Base-by-base conservation (phyloP, 177 flowering plant genomes). In the Telopea speciosissima region DNA sequence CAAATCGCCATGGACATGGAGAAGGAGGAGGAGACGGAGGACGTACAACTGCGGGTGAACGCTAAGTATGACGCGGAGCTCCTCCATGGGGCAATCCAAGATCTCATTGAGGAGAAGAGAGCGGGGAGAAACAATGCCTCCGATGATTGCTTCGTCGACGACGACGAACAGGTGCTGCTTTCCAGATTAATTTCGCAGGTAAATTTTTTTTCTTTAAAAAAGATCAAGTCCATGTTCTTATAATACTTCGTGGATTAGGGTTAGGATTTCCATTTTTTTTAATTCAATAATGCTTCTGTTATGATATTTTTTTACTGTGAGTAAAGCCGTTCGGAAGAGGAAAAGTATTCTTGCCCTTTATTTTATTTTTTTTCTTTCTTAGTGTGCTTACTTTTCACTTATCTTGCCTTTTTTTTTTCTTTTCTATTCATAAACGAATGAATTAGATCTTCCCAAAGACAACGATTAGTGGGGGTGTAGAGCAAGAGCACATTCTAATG, bases 161-260 rank as follows among this genome's bases (percentile, higher is more conserved):
- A 78, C 2, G 78, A 68, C 16, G 67, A 70, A 64, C 71, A 54
- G 0, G 77, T 65, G 5, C 76, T 79, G 54, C 87, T 87, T 73
- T 74, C 86, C 67, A 72, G 70, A 72, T 82, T 86, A 79, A 79
- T 90, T 62, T 79, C 88, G 45, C 88, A 86, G 91, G 95, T 88
- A 56, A 33, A 2, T 36, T 36, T 36, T 36, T 36, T 36, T 36
- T 36, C 9, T 36, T 36, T n/a, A n/a, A n/a, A n/a, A n/a, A 36
- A 36, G 6, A 31, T 31, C 3, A n/a, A 17, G 22, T 58, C 61
- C 22, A 2, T 58, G 40, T 58, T 58, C 9, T 58, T 17, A n/a
- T 58, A 19, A 58, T 36, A 58, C 19, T 49, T 49, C 49, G 14
- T 12, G 54, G 17, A 49, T n/a, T 58, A n/a, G 23, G n/a, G 23